Percentiles rank a stretch among this genome's conserved stretches.
phyloP scores from a whole-genome alignment of 345 rosid species.

The Aegle marmelos region DNA sequence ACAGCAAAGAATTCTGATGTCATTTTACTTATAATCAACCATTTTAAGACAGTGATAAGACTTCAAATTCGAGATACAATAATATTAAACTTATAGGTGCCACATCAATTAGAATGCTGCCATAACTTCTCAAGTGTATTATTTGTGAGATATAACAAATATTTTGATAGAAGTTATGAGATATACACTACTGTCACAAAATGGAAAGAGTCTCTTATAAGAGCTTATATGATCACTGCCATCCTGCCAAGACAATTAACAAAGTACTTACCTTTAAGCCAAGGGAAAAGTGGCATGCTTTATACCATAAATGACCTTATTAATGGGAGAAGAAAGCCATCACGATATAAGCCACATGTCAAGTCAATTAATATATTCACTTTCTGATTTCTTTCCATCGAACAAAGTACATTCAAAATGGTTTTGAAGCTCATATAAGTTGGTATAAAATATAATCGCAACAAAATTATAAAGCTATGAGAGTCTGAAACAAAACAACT shows the following conservation, averaged over 20 bases:
- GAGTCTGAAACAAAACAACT: constrained; percentile 1
- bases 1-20: too few relatives aligned
- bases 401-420: background rate
- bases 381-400: background rate
- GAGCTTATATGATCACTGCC: background rate
- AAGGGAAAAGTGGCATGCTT: background rate
- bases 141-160: too few relatives aligned
- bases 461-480: background rate
- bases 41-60: too few relatives aligned
- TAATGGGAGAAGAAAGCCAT: background rate
- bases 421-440: background rate
- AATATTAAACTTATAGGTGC: too few relatives aligned
- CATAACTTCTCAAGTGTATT: too few relatives aligned
- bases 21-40: too few relatives aligned
- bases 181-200: too few relatives aligned
- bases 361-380: background rate
- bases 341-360: background rate
- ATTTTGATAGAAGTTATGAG: too few relatives aligned
- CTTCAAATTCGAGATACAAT: too few relatives aligned
- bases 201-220: too few relatives aligned
- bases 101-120: too few relatives aligned
- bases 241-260: background rate
- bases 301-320: background rate
- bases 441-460: background rate
- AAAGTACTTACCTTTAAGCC: too few relatives aligned